These are phyloP conservation scores for Microbotryum violaceum DNA, from an alignment of 1,284 basidiomycete genomes.

Conservation along the genomic window DNA sequence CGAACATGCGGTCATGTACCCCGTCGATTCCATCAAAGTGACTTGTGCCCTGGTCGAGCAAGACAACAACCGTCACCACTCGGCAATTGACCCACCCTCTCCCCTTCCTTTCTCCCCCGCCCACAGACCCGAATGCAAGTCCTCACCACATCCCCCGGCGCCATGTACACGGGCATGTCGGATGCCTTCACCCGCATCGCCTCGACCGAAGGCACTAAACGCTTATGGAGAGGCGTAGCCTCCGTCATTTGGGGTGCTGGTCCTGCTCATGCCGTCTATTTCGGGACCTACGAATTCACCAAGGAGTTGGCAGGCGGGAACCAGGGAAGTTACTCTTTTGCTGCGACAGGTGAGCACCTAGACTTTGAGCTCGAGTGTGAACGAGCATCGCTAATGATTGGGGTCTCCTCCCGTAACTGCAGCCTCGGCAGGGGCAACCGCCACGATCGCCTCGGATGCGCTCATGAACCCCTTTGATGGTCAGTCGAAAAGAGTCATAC, in stretches of 20 bases:
- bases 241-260: conserved; percentile 97
- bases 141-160: conserved; percentile 66
- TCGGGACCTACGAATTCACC: conserved; percentile 89
- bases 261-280: conserved; percentile 96
- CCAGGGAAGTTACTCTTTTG: conserved; percentile 66
- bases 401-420: not conserved
- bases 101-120: not conserved
- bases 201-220: conserved; percentile 81
- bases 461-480: conserved; percentile 99
- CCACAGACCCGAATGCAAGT: conserved; percentile 98
- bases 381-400: not conserved
- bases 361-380: not conserved
- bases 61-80: not conserved
- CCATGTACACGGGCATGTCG: conserved; percentile 78
- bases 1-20: conserved; percentile 98
- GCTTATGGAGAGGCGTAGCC: conserved; percentile 91
- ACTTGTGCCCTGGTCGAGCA: not conserved
- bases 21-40: conserved; percentile 96
- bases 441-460: conserved; percentile 91
- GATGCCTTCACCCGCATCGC: conserved; percentile 85
- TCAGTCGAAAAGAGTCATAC: conserved; percentile 38
- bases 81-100: too few species aligned
- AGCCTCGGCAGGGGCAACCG: conserved; percentile 88
- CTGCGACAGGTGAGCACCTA: conserved; percentile 56
- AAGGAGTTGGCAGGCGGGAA: conserved; percentile 91